Evolutionary conservation across 306 rosid species (phyloP).

Genomic region (Herpetospermum pedunculosum): DNA sequence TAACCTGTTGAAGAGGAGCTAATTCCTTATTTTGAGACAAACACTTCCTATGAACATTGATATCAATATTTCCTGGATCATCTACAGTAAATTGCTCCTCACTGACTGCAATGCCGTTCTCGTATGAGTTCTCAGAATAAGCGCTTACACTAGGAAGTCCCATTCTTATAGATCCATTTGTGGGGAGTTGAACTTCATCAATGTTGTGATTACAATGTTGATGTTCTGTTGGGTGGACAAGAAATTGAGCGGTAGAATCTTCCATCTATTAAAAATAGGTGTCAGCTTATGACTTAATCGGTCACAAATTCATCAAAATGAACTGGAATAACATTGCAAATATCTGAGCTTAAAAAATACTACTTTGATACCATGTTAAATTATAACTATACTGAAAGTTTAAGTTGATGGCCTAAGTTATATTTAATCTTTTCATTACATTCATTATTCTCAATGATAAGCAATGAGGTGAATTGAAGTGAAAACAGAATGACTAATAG

Average conservation of each 20-base stretch:
- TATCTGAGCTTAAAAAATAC: neutral
- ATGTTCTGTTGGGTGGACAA: conserved; percentile 25
- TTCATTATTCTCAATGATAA: neutral
- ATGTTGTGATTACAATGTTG: conserved; percentile 17
- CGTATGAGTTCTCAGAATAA: conserved; percentile 32
- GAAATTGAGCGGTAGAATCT: conserved; percentile 37
- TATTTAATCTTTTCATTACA: neutral
- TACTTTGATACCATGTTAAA: neutral
- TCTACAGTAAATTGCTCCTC: conserved; percentile 26
- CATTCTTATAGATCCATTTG: conserved; percentile 29
- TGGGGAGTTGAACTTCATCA: conserved; percentile 29
- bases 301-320: too few relatives aligned
- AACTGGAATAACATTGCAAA: neutral
- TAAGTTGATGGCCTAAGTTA: neutral
- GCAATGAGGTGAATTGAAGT: neutral
- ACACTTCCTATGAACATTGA: conserved; percentile 27
- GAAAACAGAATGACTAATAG: neutral
- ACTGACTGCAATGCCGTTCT: conserved; percentile 9
- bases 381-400: neutral
- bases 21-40: conserved; percentile 62
- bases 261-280: conserved; percentile 48
- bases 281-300: neutral
- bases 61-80: conserved; percentile 34
- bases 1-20: conserved; percentile 62
- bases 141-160: conserved; percentile 23